These are phyloP conservation scores for Saturnispora ahearnii DNA, from an alignment of 805 yeast species.

Conservation along the genomic window DNA sequence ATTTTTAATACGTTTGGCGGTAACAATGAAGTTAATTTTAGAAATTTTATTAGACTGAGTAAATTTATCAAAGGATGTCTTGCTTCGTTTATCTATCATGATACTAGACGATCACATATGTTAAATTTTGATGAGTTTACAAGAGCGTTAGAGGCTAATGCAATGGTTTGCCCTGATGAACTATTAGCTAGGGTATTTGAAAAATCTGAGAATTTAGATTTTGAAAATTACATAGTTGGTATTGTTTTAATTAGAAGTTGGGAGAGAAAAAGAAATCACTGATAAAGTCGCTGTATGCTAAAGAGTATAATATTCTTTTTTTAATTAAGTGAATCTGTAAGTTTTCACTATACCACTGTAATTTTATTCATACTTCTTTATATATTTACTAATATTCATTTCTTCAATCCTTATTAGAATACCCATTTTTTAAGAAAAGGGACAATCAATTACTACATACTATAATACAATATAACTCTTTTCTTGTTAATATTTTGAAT, in stretches of 20 bases:
- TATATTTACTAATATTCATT: neutral
- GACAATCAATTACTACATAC: neutral
- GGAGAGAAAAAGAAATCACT: slow-evolving; percentile 10
- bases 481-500: neutral
- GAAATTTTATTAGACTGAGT: slow-evolving; percentile 23
- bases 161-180: slow-evolving; percentile 19
- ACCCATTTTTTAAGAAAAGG: neutral
- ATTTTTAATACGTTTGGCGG: slow-evolving; percentile 18
- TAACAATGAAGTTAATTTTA: slow-evolving; percentile 17
- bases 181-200: slow-evolving; percentile 17
- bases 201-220: slow-evolving; percentile 15
- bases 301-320: neutral
- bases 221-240: slow-evolving; percentile 24
- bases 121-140: slow-evolving; percentile 23
- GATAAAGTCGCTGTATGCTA: neutral
- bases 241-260: slow-evolving; percentile 21
- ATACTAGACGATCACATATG: slow-evolving; percentile 13
- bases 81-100: slow-evolving; percentile 24
- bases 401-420: neutral
- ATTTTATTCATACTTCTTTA: neutral
- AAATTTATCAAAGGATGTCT: slow-evolving; percentile 26
- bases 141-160: slow-evolving; percentile 20
- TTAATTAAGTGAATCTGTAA: too few relatives aligned
- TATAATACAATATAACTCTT: neutral
- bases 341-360: too few relatives aligned